Evolutionary conservation across 2,329 filamentous ascomycete species (phyloP).

Genomic region (Chaetomiaceae sp.): DNA sequence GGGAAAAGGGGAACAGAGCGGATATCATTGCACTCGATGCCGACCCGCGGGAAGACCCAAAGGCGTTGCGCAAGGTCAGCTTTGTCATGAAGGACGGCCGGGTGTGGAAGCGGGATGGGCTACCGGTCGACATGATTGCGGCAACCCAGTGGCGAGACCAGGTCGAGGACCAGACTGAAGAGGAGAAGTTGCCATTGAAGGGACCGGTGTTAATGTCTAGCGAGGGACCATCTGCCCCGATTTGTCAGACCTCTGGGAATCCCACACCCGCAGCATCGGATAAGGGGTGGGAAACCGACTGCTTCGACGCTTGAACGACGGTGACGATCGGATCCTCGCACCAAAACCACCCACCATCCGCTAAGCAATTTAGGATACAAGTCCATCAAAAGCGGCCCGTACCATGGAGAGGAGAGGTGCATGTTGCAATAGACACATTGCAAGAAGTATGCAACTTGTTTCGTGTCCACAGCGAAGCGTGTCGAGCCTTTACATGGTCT

Average conservation of each 20-base stretch:
- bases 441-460: no score
- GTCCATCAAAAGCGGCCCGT: no score
- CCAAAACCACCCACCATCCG: no score
- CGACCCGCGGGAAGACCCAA: slow-evolving; percentile 38
- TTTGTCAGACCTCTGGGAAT: neutral
- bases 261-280: neutral
- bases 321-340: no score
- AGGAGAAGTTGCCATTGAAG: neutral
- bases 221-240: no score
- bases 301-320: neutral
- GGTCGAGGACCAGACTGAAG: neutral
- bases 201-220: neutral
- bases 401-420: no score
- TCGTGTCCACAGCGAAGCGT: no score
- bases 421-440: no score
- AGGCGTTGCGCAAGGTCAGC: slow-evolving; percentile 41
- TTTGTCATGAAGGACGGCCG: slow-evolving; percentile 56
- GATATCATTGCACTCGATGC: slow-evolving; percentile 47
- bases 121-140: slow-evolving; percentile 23
- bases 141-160: slow-evolving; percentile 18
- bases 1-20: slow-evolving; percentile 44
- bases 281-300: neutral
- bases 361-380: no score
- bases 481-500: no score
- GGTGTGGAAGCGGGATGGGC: slow-evolving; percentile 37